phyloP scores from a whole-genome alignment of 2,329 filamentous ascomycete genomes.

The Epichloe sibirici region DNA sequence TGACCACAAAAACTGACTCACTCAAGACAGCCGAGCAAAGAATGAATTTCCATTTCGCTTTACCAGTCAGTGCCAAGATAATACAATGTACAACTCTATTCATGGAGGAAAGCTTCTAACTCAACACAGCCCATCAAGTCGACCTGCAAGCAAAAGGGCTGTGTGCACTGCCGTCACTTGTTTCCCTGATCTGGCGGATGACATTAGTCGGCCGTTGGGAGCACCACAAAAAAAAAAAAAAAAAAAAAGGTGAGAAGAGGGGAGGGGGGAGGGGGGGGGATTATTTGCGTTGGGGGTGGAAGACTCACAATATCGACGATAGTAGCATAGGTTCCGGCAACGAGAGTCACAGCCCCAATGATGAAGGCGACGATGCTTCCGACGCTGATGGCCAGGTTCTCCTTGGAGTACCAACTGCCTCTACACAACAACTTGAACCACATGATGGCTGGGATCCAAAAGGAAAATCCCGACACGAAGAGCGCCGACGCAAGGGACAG shows the following conservation, averaged over 20 bases:
- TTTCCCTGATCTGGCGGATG: conserved; percentile 10
- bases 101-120: neutral
- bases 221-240: neutral
- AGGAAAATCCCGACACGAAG: conserved; percentile 30
- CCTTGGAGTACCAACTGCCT: conserved; percentile 13
- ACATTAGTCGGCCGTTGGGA: neutral
- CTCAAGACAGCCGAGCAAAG: neutral
- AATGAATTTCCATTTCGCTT: neutral
- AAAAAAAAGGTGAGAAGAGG: too few relatives aligned
- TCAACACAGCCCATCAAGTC: conserved; percentile 2
- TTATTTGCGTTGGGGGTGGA: neutral
- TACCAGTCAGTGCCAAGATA: neutral
- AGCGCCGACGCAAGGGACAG: conserved; percentile 38
- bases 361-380: conserved; percentile 16
- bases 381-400: conserved; percentile 15
- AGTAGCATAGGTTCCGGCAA: conserved; percentile 18
- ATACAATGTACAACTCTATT: neutral
- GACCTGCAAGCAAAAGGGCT: conserved; percentile 11
- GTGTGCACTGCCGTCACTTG: conserved; percentile 8
- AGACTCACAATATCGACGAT: conserved; percentile 18
- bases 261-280: neutral
- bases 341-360: conserved; percentile 15
- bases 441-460: conserved; percentile 27
- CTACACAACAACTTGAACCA: conserved; percentile 26
- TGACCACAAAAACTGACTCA: too few relatives aligned